Base-by-base conservation (phyloP, 805 yeast genomes). In the Yamadazyma philogaea region DNA sequence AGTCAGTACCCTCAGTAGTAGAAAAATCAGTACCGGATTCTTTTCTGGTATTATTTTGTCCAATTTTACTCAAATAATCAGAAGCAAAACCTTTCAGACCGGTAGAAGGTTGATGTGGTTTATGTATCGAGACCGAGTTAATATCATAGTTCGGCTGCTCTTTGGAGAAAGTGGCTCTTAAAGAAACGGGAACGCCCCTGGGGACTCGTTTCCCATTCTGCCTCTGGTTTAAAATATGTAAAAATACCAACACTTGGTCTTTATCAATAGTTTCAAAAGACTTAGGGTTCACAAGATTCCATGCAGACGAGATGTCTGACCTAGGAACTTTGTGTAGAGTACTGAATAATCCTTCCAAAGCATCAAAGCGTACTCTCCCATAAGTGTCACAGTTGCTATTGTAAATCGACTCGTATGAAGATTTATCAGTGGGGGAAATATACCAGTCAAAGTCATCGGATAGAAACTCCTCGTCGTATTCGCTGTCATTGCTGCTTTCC, bases 221-320 rank as follows among this genome's bases (percentile, higher is more conserved):
- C 51, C 96, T 77, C 63, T 91, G 96, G 63, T 90, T 89, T 54
- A 93, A 73, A 50, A 90, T 87, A 64, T 93, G 99, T 48, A 93
- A 72, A 54, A 86, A 89, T 30, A 87, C 96, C 47, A 89, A 65
- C 18, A 89, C 81, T 61, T 95, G 98, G 64, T 93, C 98, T 55
- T 85, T 89, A 62, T 90, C 97, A 48, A 93, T 89, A 7, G 95
- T 84, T 55, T 83, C 87, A 40, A 81, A 79, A 42, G 84, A 81
- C 56, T 86, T 84, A 8, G 99, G 98, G 57, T 93, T 93, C 41
- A 93, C 95, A 45, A 93, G 69, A 61, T 87, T 88, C 98, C 99
- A 93, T 2, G 96, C 96, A 37, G 86, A 82, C 21, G 89, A 78
- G 6, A 89, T 74, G 61, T 90, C 99, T 4, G 90, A 76, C 42